Percentiles rank a stretch among this genome's conserved stretches.
Evolutionary conservation across 805 yeast species (phyloP).

Genomic region (Teunomyces stri): DNA sequence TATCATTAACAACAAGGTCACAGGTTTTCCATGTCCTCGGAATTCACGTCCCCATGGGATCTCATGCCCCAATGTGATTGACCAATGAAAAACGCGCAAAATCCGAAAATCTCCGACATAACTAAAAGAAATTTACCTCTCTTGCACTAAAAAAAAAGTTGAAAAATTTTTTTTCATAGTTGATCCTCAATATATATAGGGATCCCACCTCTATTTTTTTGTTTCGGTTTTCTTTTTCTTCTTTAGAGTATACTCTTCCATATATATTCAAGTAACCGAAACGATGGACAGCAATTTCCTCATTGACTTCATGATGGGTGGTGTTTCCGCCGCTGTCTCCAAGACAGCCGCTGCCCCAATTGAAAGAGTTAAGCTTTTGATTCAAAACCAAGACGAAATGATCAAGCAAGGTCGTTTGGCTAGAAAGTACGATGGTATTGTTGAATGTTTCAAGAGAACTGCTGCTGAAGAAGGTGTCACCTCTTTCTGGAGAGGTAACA

Average conservation of each 20-base stretch:
- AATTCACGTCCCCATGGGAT: conserved; percentile 4
- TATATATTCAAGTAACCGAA: conserved; percentile 7
- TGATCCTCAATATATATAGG: conserved; percentile 7
- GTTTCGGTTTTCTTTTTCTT: neutral
- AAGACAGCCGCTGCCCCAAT: conserved; percentile 98
- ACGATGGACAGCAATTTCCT: conserved; percentile 30
- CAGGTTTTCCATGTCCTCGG: neutral
- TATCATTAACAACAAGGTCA: too few species aligned
- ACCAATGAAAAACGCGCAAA: conserved; percentile 3
- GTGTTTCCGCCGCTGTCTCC: conserved; percentile 98
- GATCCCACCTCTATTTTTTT: conserved; percentile 4
- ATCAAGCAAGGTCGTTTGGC: conserved; percentile 94
- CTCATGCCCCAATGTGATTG: neutral
- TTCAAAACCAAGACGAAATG: conserved; percentile 98
- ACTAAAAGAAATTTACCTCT: conserved; percentile 2
- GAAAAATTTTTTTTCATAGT: conserved; percentile 1
- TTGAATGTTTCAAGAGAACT: conserved; percentile 92
- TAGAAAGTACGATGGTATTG: conserved; percentile 83
- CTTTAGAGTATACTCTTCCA: conserved; percentile 7
- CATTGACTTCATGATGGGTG: conserved; percentile 84
- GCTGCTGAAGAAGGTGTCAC: conserved; percentile 88
- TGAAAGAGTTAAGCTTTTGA: conserved; percentile 93
- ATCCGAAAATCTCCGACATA: conserved; percentile 4
- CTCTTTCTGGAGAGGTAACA: conserved; percentile 99
- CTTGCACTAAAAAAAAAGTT: neutral